phyloP scores from a whole-genome alignment of 441 rosid genomes.

The Geranium incanum region DNA sequence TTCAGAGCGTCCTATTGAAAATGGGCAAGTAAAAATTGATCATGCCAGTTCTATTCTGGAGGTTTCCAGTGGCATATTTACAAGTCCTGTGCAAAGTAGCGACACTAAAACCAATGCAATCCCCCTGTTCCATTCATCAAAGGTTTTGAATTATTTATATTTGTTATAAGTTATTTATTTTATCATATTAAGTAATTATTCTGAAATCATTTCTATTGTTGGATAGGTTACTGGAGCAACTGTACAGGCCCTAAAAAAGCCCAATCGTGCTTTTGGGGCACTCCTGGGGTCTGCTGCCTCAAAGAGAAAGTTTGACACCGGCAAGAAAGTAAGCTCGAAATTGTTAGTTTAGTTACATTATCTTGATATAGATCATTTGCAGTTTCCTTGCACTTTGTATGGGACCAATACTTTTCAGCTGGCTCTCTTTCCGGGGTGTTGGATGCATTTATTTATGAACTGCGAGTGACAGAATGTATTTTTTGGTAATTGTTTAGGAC shows the following conservation, averaged over 20 bases:
- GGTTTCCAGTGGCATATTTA: conserved; percentile 16
- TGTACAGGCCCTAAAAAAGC: conserved; percentile 50
- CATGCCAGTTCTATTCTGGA: conserved; percentile 12
- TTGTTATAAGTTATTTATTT: conserved; percentile 7
- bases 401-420: neutral
- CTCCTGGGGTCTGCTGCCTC: conserved; percentile 38
- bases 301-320: conserved; percentile 40
- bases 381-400: neutral
- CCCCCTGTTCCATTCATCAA: conserved; percentile 28
- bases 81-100: conserved; percentile 23
- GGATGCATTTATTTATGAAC: neutral
- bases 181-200: conserved; percentile 8
- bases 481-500: conserved; percentile 30
- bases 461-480: neutral
- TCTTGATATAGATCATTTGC: neutral
- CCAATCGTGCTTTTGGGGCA: conserved; percentile 50
- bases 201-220: conserved; percentile 20
- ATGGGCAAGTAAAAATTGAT: conserved; percentile 20
- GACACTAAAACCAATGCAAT: conserved; percentile 22
- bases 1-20: conserved; percentile 19
- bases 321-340: conserved; percentile 35
- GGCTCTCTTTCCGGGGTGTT: neutral
- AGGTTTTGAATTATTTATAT: conserved; percentile 29
- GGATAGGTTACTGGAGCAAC: conserved; percentile 46
- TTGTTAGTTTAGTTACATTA: neutral